Evolutionary conservation across 2,329 filamentous ascomycete species (phyloP).

Genomic region (Penicillium sp.): DNA sequence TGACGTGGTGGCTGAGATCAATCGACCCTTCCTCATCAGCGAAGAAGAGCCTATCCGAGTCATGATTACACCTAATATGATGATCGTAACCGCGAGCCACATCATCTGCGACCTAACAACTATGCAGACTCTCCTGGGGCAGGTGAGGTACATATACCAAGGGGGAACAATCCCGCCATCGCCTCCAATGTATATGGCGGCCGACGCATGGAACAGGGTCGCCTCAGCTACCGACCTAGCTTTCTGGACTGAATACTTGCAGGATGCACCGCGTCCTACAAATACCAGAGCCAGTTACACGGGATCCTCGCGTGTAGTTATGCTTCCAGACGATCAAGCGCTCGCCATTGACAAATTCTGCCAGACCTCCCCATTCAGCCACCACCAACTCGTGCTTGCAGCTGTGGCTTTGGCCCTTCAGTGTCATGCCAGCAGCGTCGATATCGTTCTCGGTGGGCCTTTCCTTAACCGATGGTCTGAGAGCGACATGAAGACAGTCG

Average conservation of each 20-base stretch:
- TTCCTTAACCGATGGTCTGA: constrained; percentile 3
- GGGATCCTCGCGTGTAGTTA: too few species aligned
- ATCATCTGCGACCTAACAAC: constrained; percentile 7
- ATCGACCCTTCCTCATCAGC: too few species aligned
- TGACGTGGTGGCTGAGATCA: too few species aligned
- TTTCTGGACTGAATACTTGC: background rate
- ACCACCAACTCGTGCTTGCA: constrained; percentile 7
- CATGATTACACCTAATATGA: background rate
- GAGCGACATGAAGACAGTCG: constrained; percentile 7
- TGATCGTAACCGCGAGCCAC: constrained; percentile 8
- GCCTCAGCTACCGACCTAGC: background rate
- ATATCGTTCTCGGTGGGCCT: too few species aligned
- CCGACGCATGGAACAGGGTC: too few species aligned
- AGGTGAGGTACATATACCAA: background rate
- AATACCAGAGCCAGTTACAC: background rate
- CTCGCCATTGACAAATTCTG: too few species aligned
- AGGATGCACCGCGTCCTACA: background rate
- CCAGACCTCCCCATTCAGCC: background rate
- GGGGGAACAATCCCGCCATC: too few species aligned
- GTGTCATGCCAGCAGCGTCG: too few species aligned
- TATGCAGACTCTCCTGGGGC: background rate
- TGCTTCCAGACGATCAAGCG: too few species aligned
- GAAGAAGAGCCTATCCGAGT: background rate
- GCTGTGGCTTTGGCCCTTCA: constrained; percentile 7
- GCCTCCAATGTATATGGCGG: too few species aligned